A percentile compares a stretch with the other conserved stretches of the same genome.
Conservation (phyloP, 495 filamentous ascomycete genomes). For the Peziza echinospora region DNA sequence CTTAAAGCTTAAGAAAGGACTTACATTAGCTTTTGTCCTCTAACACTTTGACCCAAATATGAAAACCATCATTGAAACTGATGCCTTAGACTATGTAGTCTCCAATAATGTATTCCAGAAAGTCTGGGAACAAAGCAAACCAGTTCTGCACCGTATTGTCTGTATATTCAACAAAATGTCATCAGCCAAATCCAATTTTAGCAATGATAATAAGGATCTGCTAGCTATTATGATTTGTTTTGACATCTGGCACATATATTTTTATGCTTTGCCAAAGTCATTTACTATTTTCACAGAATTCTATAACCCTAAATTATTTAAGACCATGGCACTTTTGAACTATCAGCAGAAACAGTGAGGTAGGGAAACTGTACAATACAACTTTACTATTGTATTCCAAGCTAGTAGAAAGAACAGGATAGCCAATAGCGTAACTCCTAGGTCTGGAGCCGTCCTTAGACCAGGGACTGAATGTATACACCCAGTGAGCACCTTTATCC, state of each 20-base stretch:
- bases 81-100: constrained; percentile 2
- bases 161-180: constrained; percentile 5
- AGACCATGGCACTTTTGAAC: not conserved
- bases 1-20: not conserved
- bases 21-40: not conserved
- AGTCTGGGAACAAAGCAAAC: not conserved
- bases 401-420: too few species aligned
- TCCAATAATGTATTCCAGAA: constrained; percentile 1
- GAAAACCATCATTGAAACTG: constrained; percentile 1
- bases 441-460: too few species aligned
- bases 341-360: not conserved
- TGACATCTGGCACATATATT: not conserved
- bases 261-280: not conserved
- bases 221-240: constrained; percentile 1
- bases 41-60: constrained; percentile 1
- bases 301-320: too few species aligned
- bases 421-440: too few species aligned
- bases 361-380: too few species aligned
- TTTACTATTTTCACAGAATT: constrained; percentile 5
- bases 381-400: too few species aligned
- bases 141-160: constrained; percentile 2
- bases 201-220: constrained; percentile 6
- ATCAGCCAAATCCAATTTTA: constrained; percentile 1
- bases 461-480: not conserved
- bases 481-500: too few species aligned